Base-by-base conservation (phyloP, 2,329 filamentous ascomycete genomes). In the Aspergillus spinulosporus region DNA sequence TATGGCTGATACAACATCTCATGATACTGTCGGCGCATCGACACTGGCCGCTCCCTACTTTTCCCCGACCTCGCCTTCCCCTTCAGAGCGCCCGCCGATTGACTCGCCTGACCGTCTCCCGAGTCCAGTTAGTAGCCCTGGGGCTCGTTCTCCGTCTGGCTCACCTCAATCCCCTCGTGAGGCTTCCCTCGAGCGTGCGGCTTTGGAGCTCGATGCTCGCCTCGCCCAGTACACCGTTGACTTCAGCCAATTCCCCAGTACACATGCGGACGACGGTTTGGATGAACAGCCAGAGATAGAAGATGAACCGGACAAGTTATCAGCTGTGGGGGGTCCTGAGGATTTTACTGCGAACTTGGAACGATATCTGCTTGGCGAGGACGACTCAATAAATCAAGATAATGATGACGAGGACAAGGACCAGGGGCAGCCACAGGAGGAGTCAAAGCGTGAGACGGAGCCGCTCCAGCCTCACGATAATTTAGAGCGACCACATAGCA, bases 281-380 rank as follows among this genome's bases (percentile, higher is more conserved):
- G 66, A 64, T 2, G 69, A 67, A 7, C 52, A 54, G 3, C 58
- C 65, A 6, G 62, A 68, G 28, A 62, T 62, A 21, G 72, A 74
- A 11, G 62, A 68, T 12, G 54, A 57, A 34, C 43, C 15, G 3
- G 55, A 57, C 7, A 37, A 45, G 29, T 56, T 73, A 36, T 74
- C 72, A 0, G 74, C 75, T 15, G 67, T 72, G 26, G 74, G 71
- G 5, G 74, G 74, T 0, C 74, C 74, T 3, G 70, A 74, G 14
- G 74, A 77, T 57, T 76, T 77, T 45, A 77, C 74, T 0, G 64
- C 70, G 31, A 76, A 77, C 40, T 64, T 77, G 62, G 73, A 76
- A 55, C 68, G 70, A 39, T 74, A 76, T 55, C 59, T 77, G 28
- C 65, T 71, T 59, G 70, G 67, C 2, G 68, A 68, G 45, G 63